Evolutionary conservation across 2,329 filamentous ascomycete genomes (phyloP), one percentile per base, ranked within the genome.

Genomic region (Colletotrichum sp.): DNA sequence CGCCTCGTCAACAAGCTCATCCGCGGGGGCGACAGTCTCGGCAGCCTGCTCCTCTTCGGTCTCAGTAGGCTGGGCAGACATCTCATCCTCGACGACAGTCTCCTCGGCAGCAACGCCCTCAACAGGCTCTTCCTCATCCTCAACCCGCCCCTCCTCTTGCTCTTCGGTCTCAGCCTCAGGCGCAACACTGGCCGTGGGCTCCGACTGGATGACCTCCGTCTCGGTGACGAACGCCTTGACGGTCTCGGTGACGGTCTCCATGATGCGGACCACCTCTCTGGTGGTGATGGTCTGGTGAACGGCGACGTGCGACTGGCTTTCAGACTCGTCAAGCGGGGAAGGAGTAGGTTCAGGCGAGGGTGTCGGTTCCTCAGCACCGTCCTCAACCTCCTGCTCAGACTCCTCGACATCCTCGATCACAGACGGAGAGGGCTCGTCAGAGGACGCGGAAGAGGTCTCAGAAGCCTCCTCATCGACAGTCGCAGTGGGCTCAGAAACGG

Each of bases 161-260:
- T 58, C 65, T 6, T 66, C 43, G 3, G 10, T 70, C 15, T 67
- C 55, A 16, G n/a, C 13, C 27, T 70, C 66, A 18, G 71, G 28
- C 2, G 13, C 56, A 6, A 48, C 71, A 8, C 66, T 62, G 4
- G 60, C 18, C 10, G 74, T 75, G 8, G 74, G 43, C 32, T 67
- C 66, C 2, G 56, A 25, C 52, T 48, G 62, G 16, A 78, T 69
- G 34, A 75, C 72, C 58, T 80, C 76, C 2, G 81, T 85, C 74
- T 85, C 82, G 0, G 78, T 79, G 9, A 78, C 77, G 9, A 78
- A 69, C 28, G 68, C 75, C 68, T 77, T 77, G 66, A 75, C 69
- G 5, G 77, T 77, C 78, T 83, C 75, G 2, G 82, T 83, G n/a
- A 83, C 79, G 3, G 81, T 84, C 76, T 86, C 82, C 12, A 86